A percentile compares a stretch with the other conserved stretches of the same genome.
Conservation (phyloP, 345 rosid genomes). For the Geranium rotundifolium region DNA sequence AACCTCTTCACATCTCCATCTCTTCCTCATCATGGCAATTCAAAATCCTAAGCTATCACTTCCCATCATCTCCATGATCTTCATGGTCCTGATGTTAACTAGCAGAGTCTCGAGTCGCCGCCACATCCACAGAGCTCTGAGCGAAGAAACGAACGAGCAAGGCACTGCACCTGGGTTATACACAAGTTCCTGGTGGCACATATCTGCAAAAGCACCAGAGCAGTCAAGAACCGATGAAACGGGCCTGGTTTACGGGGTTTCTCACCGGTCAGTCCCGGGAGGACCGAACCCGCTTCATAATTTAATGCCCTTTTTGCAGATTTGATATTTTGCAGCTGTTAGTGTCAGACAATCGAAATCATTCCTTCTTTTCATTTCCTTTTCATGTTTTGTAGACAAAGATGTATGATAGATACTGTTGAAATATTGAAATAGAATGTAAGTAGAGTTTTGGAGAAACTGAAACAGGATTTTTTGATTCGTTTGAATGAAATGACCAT, state of each 20-base stretch:
- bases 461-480: neutral
- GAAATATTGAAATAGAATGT: conserved; percentile 7
- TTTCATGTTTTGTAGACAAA: neutral
- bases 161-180: conserved; percentile 4
- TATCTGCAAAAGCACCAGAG: conserved; percentile 6
- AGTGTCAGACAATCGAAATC: too few species aligned
- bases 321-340: too few species aligned
- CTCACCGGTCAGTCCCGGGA: conserved; percentile 32
- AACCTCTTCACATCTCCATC: neutral
- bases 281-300: conserved; percentile 67
- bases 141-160: conserved; percentile 7
- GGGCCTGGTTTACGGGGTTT: conserved; percentile 25
- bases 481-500: neutral
- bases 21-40: conserved; percentile 10
- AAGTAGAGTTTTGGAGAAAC: conserved; percentile 7
- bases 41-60: conserved; percentile 6
- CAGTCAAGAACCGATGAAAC: neutral
- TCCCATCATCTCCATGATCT: conserved; percentile 15
- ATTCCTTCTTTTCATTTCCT: neutral
- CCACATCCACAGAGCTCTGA: conserved; percentile 8
- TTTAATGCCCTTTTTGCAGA: conserved; percentile 9
- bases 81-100: conserved; percentile 1
- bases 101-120: conserved; percentile 17
- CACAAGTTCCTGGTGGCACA: conserved; percentile 6
- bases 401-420: conserved; percentile 18